Conservation (phyloP, 2,329 filamentous ascomycete genomes). For the Exophiala sideris region DNA sequence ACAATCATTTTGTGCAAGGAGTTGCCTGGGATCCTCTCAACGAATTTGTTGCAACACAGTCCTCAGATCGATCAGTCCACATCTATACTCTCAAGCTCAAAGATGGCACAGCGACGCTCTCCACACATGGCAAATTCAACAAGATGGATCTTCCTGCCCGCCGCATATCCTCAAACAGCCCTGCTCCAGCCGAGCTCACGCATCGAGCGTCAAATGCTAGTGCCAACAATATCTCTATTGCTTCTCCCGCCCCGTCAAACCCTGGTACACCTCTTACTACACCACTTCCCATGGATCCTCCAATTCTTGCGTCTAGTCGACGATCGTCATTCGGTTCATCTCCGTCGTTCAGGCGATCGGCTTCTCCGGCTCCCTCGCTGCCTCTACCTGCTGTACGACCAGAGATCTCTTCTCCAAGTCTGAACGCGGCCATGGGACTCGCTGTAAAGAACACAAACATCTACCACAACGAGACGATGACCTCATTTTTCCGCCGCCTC, state of each 20-base stretch:
- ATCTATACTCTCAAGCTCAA: conserved; percentile 96
- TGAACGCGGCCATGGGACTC: conserved; percentile 54
- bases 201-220: conserved; percentile 53
- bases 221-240: conserved; percentile 53
- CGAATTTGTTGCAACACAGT: conserved; percentile 97
- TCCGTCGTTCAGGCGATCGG: conserved; percentile 76
- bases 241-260: conserved; percentile 83
- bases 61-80: conserved; percentile 94
- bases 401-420: conserved; percentile 75
- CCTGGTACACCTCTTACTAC: conserved; percentile 90
- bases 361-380: conserved; percentile 84
- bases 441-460: conserved; percentile 81
- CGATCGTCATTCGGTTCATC: conserved; percentile 87
- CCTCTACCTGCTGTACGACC: conserved; percentile 94
- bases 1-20: conserved; percentile 97
- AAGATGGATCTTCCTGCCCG: conserved; percentile 92
- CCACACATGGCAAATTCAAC: conserved; percentile 73
- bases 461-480: conserved; percentile 94
- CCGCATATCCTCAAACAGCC: conserved; percentile 85
- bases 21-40: conserved; percentile 98
- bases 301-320: conserved; percentile 80
- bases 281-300: conserved; percentile 88
- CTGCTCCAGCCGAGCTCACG: conserved; percentile 78
- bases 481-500: conserved; percentile 90
- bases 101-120: conserved; percentile 87